These are phyloP conservation scores for Cryptococcus sp. DNA, from an alignment of 1,284 basidiomycete genomes.

Conservation along the genomic window DNA sequence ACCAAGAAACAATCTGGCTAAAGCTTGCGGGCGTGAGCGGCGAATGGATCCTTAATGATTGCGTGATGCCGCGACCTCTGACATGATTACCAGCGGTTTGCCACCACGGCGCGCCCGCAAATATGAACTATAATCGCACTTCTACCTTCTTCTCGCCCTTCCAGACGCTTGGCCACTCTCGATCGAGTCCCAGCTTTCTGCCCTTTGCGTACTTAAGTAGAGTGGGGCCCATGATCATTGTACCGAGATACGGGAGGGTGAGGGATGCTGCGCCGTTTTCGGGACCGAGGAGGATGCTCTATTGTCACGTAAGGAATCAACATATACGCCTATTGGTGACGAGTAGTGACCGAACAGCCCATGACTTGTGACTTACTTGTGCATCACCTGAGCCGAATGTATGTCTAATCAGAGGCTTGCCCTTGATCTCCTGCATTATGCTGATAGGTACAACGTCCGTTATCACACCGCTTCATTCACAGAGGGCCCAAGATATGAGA, in stretches of 20 bases:
- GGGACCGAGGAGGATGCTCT: slow-evolving; percentile 40
- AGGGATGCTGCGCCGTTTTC: slow-evolving; percentile 31
- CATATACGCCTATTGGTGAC: background rate
- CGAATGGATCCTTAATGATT: too few species aligned
- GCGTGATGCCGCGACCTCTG: too few species aligned
- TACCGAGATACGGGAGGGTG: slow-evolving; percentile 34
- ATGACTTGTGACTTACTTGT: slow-evolving; percentile 24
- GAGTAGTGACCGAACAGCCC: background rate
- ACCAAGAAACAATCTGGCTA: too few species aligned
- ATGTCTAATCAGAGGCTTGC: slow-evolving; percentile 33
- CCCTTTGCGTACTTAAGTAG: slow-evolving; percentile 32
- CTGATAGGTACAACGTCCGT: slow-evolving; percentile 12
- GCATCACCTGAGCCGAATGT: slow-evolving; percentile 12
- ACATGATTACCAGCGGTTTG: too few species aligned
- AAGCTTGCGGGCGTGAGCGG: too few species aligned
- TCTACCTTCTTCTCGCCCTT: slow-evolving; percentile 30
- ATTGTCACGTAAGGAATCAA: background rate
- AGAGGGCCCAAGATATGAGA: background rate
- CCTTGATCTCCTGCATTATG: slow-evolving; percentile 36
- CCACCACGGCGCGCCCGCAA: too few species aligned
- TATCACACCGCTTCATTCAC: slow-evolving; percentile 4
- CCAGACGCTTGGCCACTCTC: slow-evolving; percentile 25
- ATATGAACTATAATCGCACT: background rate
- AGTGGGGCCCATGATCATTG: slow-evolving; percentile 22
- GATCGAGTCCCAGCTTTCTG: slow-evolving; percentile 30